A percentile compares a stretch with the other conserved stretches of the same genome.
Conservation (phyloP, 352 stramenopile genomes). For the Aphanomyces stellatus region DNA sequence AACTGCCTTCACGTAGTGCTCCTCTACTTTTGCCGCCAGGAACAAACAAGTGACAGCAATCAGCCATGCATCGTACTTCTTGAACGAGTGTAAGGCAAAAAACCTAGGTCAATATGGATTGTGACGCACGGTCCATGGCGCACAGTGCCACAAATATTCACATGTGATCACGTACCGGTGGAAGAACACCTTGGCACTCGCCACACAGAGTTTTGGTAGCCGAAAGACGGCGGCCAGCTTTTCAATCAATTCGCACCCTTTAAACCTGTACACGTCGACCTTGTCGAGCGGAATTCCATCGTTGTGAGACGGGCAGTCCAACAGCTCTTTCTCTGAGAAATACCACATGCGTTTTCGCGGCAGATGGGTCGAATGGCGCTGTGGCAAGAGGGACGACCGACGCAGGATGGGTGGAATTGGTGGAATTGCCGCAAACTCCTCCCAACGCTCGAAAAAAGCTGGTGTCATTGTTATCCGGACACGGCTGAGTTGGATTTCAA, state of each 20-base stretch:
- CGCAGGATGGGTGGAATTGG: conserved; percentile 3
- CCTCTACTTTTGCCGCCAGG: conserved; percentile 76
- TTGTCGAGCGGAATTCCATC: conserved; percentile 30
- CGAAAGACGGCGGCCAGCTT: conserved; percentile 73
- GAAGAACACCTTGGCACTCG: conserved; percentile 80
- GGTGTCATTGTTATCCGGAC: neutral
- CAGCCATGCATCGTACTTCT: conserved; percentile 80
- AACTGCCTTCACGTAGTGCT: conserved; percentile 69
- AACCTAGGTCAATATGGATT: conserved; percentile 35
- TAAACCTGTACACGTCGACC: conserved; percentile 67
- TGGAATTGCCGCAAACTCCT: neutral
- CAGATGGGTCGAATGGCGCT: neutral
- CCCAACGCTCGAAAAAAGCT: neutral
- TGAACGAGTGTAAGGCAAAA: conserved; percentile 76
- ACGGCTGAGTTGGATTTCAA: neutral
- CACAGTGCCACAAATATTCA: neutral
- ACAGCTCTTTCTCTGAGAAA: conserved; percentile 63
- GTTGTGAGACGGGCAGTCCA: conserved; percentile 47
- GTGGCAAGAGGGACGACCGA: neutral
- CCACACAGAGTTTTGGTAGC: conserved; percentile 71
- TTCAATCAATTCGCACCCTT: conserved; percentile 78
- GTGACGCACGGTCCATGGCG: too few relatives aligned
- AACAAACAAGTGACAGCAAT: conserved; percentile 74
- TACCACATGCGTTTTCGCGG: conserved; percentile 37
- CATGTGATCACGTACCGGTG: conserved; percentile 27